Evolutionary conservation across 2,329 filamentous ascomycete genomes (phyloP), one percentile per base, ranked within the genome.

Genomic region (Ceratocystis ficicola): DNA sequence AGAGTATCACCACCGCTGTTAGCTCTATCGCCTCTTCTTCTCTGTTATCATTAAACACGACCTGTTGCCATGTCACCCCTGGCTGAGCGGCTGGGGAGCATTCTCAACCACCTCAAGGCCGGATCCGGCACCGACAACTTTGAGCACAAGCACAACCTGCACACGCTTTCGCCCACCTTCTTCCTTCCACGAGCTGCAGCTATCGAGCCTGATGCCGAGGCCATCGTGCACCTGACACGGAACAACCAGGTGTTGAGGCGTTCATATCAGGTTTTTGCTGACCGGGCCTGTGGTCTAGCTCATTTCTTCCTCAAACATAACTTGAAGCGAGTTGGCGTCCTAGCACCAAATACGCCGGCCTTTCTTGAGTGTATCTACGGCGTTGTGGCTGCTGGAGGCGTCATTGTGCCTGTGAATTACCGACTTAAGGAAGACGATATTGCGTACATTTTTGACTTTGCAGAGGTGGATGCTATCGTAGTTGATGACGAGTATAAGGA

Each of bases 301-400:
- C 97, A 95, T 76, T 97, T 88, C 74, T 74, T 99, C 66, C 83
- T 83, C 70, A 89, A 89, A 74, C 84, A 89, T 72, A 81, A 83
- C 3, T 85, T 84, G 72, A 87, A 84, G 71, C 82, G 89, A 68
- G 88, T 97, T 5, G 94, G 94, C 5, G 86, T 99, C 61, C 79
- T 99, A 10, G 86, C 86, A 7, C 89, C 94, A 2, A 99, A 99
- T 74, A 99, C 94, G 0, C 94, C 94, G 0, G 92, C 92, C 0
- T 97, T 97, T 71, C 79, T 99, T 32, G 93, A 97, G 76, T 83
- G 86, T 5, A 89, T 96, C 68, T 99, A 90, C 72, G 94, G 89
- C 1, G 87, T 96, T 70, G 86, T 86, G 0, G 92, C 89, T 0
- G 89, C 89, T 0, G 90, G 90, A 1, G 89, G 81, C 6, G 83